These are phyloP conservation scores for Annulohypoxylon stygium DNA, from an alignment of 495 filamentous ascomycete species.

Conservation along the genomic window DNA sequence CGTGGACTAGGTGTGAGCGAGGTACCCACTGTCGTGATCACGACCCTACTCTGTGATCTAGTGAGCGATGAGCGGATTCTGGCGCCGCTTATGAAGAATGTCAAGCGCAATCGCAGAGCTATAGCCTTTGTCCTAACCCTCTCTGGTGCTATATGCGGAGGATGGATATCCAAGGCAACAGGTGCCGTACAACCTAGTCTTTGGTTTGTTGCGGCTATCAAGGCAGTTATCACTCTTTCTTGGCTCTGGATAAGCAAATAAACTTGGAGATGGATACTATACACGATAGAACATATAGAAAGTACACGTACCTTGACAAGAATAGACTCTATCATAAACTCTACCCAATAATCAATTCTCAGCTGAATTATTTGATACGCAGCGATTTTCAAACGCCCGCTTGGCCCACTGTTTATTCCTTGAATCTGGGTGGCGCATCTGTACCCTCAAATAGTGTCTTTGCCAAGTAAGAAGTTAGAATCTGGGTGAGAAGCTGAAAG, in stretches of 20 bases:
- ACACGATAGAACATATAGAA: not conserved
- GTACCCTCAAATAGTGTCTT: not conserved
- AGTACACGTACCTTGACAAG: not conserved
- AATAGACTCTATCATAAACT: not conserved
- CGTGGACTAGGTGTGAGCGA: slow-evolving; percentile 74
- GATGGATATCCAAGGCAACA: slow-evolving; percentile 64
- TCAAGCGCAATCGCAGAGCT: slow-evolving; percentile 73
- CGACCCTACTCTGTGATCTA: slow-evolving; percentile 77
- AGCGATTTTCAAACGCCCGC: too few relatives aligned
- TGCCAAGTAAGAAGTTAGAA: not conserved
- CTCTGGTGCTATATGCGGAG: slow-evolving; percentile 72
- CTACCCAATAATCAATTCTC: not conserved
- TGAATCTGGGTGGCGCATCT: not conserved
- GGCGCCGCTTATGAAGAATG: slow-evolving; percentile 63
- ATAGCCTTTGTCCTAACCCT: slow-evolving; percentile 69
- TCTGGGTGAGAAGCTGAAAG: not conserved
- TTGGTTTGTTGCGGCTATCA: slow-evolving; percentile 48
- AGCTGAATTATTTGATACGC: not conserved
- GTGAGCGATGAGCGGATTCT: slow-evolving; percentile 69
- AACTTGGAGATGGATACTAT: not conserved
- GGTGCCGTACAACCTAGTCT: slow-evolving; percentile 47
- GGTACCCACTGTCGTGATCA: slow-evolving; percentile 80
- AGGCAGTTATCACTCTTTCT: slow-evolving; percentile 37
- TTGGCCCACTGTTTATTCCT: not conserved
- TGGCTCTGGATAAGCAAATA: slow-evolving; percentile 31